Percentiles rank a stretch among this genome's conserved stretches.
Evolutionary conservation across 257 asterid genomes (phyloP).

Genomic region (Ballota nigra): DNA sequence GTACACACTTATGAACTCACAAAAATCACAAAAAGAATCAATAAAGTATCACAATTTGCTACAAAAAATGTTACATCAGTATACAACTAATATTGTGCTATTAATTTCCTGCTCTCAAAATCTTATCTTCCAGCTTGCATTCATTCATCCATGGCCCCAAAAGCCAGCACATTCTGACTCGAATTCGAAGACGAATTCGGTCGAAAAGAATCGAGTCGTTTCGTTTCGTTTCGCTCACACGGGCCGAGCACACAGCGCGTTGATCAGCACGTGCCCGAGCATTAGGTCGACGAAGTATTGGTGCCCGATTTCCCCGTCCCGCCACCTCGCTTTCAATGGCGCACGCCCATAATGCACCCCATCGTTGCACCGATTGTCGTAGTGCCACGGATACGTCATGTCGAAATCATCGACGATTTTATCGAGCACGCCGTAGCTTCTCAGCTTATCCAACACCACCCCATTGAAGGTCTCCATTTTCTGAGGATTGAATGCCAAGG

Average conservation of each 20-base stretch:
- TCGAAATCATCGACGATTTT: slow-evolving; percentile 69
- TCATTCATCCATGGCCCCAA: background rate
- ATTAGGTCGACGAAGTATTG: slow-evolving; percentile 86
- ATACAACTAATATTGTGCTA: background rate
- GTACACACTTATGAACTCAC: slow-evolving; percentile 15
- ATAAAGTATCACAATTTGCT: slow-evolving; percentile 19
- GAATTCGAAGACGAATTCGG: background rate
- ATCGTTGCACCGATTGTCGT: slow-evolving; percentile 75
- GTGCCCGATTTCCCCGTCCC: slow-evolving; percentile 84
- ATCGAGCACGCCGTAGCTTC: slow-evolving; percentile 44
- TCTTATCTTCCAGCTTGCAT: background rate
- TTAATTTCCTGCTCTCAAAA: background rate
- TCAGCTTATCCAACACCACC: slow-evolving; percentile 68
- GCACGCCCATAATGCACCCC: slow-evolving; percentile 93
- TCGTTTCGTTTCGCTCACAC: background rate
- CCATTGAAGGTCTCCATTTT: slow-evolving; percentile 94
- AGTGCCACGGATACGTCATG: slow-evolving; percentile 94
- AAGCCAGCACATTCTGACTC: background rate
- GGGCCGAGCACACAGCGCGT: slow-evolving; percentile 40
- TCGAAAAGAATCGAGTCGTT: background rate
- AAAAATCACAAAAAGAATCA: background rate
- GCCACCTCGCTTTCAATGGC: slow-evolving; percentile 63
- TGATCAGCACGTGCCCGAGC: slow-evolving; percentile 73
- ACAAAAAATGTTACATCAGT: slow-evolving; percentile 9
- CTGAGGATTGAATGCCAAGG: slow-evolving; percentile 58